Conservation (phyloP, 2,329 filamentous ascomycete species). For the Fusarium fujikuroi region DNA sequence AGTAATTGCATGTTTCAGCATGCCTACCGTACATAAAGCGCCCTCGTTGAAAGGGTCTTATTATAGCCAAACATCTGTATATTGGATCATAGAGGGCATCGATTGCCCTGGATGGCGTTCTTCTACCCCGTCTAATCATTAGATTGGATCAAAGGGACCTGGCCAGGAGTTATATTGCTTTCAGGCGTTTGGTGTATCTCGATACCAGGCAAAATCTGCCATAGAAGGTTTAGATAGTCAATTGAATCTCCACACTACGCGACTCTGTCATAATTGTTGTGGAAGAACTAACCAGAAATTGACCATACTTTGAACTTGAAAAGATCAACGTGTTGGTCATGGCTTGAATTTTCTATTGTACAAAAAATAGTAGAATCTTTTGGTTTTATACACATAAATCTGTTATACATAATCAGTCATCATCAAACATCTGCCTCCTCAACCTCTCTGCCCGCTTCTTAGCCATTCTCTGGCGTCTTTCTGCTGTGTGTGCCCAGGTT, state of each 20-base stretch:
- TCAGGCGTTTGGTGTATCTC: slow-evolving; percentile 27
- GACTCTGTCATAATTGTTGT: not conserved
- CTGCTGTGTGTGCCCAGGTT: not conserved
- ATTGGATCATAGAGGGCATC: slow-evolving; percentile 11
- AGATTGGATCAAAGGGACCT: not conserved
- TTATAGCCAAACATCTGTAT: not conserved
- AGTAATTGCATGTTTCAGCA: not conserved
- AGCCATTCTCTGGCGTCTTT: not conserved
- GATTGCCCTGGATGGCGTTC: slow-evolving; percentile 10
- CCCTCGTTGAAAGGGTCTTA: not conserved
- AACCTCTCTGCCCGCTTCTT: not conserved
- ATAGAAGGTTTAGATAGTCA: slow-evolving; percentile 19
- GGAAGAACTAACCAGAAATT: not conserved
- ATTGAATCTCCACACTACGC: slow-evolving; percentile 2
- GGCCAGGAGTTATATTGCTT: not conserved
- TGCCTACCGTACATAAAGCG: slow-evolving; percentile 11
- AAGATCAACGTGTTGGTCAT: not conserved
- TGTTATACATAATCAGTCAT: slow-evolving; percentile 23
- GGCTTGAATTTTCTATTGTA: slow-evolving; percentile 17
- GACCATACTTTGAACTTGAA: not conserved
- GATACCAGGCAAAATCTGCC: slow-evolving; percentile 24
- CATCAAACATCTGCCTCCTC: slow-evolving; percentile 6
- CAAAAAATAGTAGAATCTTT: not conserved
- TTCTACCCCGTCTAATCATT: not conserved
- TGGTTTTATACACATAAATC: slow-evolving; percentile 25